Conservation (phyloP, 768 basidiomycete genomes). For the Auricularia heimuer region DNA sequence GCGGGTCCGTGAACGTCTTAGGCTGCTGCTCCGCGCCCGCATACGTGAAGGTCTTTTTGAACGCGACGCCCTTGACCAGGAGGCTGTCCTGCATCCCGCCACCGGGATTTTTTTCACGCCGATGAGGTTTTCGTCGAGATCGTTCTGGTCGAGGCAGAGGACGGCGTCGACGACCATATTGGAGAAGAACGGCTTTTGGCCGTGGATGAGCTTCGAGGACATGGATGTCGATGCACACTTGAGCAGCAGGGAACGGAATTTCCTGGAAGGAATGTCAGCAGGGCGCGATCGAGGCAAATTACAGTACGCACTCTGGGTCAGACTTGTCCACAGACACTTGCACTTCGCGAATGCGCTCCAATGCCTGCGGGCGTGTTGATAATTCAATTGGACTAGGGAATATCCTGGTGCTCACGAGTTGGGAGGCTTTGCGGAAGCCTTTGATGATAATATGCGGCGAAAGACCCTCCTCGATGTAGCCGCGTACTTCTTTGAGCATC, state of each 20-base stretch:
- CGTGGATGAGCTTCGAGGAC: constrained; percentile 98
- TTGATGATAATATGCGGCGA: constrained; percentile 98
- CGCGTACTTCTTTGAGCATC: constrained; percentile 82
- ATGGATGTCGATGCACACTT: constrained; percentile 99
- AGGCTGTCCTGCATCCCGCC: constrained; percentile 96
- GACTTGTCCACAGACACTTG: constrained; percentile 86
- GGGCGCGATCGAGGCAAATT: constrained; percentile 4
- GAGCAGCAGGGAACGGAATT: constrained; percentile 86
- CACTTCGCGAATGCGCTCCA: constrained; percentile 78
- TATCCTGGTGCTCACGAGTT: constrained; percentile 48
- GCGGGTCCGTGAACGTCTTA: constrained; percentile 79
- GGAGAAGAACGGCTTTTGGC: constrained; percentile 97
- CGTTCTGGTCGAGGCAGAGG: constrained; percentile 80
- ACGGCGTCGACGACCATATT: constrained; percentile 99
- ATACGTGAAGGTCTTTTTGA: constrained; percentile 99
- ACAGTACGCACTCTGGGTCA: constrained; percentile 65
- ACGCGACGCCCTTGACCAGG: constrained; percentile 83
- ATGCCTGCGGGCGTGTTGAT: constrained; percentile 42
- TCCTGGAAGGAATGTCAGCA: constrained; percentile 34
- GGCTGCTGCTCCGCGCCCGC: constrained; percentile 99
- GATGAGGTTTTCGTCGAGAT: constrained; percentile 91
- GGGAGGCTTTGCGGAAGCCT: constrained; percentile 79
- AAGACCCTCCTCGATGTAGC: constrained; percentile 92
- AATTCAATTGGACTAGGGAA: not conserved
- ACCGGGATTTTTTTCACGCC: constrained; percentile 96